phyloP scores from a whole-genome alignment of 345 rosid species.

The Mallotus nudiflorus region DNA sequence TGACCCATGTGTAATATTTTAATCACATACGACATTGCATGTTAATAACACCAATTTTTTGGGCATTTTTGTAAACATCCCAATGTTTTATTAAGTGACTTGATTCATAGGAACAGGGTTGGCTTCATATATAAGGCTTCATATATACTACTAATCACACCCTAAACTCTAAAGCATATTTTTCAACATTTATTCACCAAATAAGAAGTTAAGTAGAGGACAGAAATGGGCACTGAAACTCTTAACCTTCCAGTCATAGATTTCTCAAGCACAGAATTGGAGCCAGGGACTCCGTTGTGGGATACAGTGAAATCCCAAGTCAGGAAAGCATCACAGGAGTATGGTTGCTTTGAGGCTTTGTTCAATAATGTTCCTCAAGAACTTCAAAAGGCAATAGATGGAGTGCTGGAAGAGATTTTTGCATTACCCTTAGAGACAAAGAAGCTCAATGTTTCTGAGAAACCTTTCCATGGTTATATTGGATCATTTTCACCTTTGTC shows the following conservation, averaged over 20 bases:
- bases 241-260: slow-evolving; percentile 31
- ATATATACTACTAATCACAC: too few relatives aligned
- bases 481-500: slow-evolving; percentile 23
- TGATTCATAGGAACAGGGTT: too few relatives aligned
- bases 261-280: slow-evolving; percentile 23
- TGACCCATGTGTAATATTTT: too few relatives aligned
- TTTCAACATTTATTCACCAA: neutral
- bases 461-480: slow-evolving; percentile 40
- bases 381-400: slow-evolving; percentile 10
- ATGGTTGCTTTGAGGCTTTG: slow-evolving; percentile 39
- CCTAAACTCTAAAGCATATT: neutral
- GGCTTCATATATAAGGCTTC: too few relatives aligned
- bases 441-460: slow-evolving; percentile 21
- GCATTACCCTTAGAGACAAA: slow-evolving; percentile 34
- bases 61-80: too few relatives aligned
- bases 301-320: slow-evolving; percentile 17
- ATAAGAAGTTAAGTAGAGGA: neutral
- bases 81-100: too few relatives aligned
- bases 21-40: too few relatives aligned
- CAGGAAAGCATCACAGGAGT: slow-evolving; percentile 30
- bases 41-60: too few relatives aligned
- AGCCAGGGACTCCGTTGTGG: slow-evolving; percentile 31
- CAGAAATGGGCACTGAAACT: slow-evolving; percentile 32
- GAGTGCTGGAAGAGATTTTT: slow-evolving; percentile 27
- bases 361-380: slow-evolving; percentile 23